Evolutionary conservation across 352 stramenopile species (phyloP).

Genomic region (Elongisporangium undulatum): DNA sequence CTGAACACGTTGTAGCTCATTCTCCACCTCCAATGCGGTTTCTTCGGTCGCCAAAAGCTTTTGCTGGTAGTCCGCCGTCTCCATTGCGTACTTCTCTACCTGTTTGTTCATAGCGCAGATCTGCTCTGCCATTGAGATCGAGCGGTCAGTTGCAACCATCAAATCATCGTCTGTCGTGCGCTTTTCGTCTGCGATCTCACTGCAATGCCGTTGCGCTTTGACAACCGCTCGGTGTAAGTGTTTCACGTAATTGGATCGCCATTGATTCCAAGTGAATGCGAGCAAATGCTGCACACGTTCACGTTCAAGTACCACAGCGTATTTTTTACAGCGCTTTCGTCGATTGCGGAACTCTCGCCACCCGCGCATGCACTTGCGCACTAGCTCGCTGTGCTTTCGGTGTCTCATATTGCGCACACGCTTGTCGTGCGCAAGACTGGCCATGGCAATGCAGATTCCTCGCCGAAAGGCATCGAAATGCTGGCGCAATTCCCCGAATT

Average conservation of each 20-base stretch:
- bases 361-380: conserved; percentile 8
- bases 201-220: conserved; percentile 8
- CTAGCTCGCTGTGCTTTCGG: conserved; percentile 15
- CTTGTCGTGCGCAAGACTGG: conserved; percentile 17
- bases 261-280: conserved; percentile 32
- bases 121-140: conserved; percentile 32
- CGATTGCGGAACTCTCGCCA: conserved; percentile 19
- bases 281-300: conserved; percentile 15
- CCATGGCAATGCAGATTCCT: conserved; percentile 20
- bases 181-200: conserved; percentile 25
- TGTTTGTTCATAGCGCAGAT: conserved; percentile 22
- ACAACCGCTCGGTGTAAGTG: conserved; percentile 13
- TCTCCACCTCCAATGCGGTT: conserved; percentile 3
- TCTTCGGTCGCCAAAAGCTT: conserved; percentile 28
- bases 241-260: conserved; percentile 20
- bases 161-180: conserved; percentile 42
- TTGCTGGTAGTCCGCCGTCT: conserved; percentile 30
- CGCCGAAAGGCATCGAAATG: conserved; percentile 51
- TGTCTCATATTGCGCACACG: conserved; percentile 24
- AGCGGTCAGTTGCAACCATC: conserved; percentile 26
- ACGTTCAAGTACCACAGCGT: conserved; percentile 10
- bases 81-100: conserved; percentile 16
- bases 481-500: conserved; percentile 30
- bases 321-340: conserved; percentile 16
- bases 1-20: not conserved